phyloP scores from a whole-genome alignment of 2,329 filamentous ascomycete genomes.

The Orbilia quercus region DNA sequence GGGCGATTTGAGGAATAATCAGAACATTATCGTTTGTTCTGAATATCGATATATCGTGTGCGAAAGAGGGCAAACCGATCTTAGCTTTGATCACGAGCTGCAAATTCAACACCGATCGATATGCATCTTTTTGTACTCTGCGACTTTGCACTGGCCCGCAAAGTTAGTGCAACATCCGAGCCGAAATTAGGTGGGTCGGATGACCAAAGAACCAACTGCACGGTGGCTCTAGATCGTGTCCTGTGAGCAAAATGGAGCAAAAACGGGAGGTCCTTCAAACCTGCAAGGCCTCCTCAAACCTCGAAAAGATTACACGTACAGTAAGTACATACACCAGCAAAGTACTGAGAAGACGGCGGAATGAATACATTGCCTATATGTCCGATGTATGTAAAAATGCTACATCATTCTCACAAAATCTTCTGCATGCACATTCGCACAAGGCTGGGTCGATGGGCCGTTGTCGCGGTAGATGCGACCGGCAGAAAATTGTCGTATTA shows the following conservation, averaged over 20 bases:
- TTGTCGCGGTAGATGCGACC: neutral
- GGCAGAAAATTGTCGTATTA: no score
- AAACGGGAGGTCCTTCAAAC: no score
- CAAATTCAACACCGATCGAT: no score
- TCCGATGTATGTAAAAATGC: conserved; percentile 26
- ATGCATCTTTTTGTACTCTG: no score
- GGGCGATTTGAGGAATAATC: conserved; percentile 19
- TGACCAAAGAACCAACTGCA: conserved; percentile 14
- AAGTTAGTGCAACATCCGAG: conserved; percentile 30
- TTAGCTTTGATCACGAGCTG: conserved; percentile 12
- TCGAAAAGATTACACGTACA: no score
- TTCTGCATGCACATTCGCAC: no score
- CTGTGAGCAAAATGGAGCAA: no score
- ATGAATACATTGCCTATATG: conserved; percentile 12
- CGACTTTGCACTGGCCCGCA: no score
- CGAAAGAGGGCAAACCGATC: neutral
- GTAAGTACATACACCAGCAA: neutral
- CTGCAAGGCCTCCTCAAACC: conserved; percentile 25
- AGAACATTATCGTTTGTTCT: no score
- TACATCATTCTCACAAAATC: conserved; percentile 4
- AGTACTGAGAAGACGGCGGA: conserved; percentile 3
- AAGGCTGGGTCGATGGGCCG: neutral
- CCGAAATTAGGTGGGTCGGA: conserved; percentile 39
- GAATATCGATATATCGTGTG: no score
- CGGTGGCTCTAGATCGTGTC: neutral